Conservation (phyloP, 129 eudicot species). For the Solidago caesia region DNA sequence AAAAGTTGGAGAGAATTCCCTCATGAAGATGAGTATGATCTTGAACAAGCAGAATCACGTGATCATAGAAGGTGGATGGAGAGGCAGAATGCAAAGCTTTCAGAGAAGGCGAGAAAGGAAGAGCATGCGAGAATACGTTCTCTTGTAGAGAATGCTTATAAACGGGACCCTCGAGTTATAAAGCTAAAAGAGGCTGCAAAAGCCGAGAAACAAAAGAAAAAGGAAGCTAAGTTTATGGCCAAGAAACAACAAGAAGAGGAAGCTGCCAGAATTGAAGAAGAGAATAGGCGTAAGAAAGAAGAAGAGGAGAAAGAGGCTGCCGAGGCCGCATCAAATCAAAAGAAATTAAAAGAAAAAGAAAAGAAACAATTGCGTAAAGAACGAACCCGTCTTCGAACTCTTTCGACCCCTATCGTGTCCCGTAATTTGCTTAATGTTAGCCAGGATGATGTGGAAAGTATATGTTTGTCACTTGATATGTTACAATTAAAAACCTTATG, state of each 20-base stretch:
- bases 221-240: conserved; percentile 67
- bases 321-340: conserved; percentile 67
- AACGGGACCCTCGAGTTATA: conserved; percentile 77
- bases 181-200: conserved; percentile 65
- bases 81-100: conserved; percentile 83
- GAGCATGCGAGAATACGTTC: conserved; percentile 69
- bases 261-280: conserved; percentile 71
- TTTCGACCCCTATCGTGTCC: conserved; percentile 51
- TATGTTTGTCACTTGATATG: conserved; percentile 67
- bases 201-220: conserved; percentile 83
- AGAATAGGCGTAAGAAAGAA: conserved; percentile 64
- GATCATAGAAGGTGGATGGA: conserved; percentile 99
- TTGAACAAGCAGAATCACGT: conserved; percentile 98
- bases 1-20: conserved; percentile 97
- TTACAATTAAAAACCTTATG: conserved; percentile 63
- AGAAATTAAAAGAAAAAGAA: conserved; percentile 80
- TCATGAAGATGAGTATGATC: conserved; percentile 87
- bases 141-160: conserved; percentile 84
- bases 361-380: conserved; percentile 88
- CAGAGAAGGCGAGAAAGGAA: conserved; percentile 92
- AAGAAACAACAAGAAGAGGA: conserved; percentile 89
- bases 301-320: conserved; percentile 81
- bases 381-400: conserved; percentile 71
- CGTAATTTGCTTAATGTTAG: conserved; percentile 44
- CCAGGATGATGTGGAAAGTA: conserved; percentile 63